phyloP scores from a whole-genome alignment of 2,329 filamentous ascomycete species.

The Cadophora luteo-olivacea region DNA sequence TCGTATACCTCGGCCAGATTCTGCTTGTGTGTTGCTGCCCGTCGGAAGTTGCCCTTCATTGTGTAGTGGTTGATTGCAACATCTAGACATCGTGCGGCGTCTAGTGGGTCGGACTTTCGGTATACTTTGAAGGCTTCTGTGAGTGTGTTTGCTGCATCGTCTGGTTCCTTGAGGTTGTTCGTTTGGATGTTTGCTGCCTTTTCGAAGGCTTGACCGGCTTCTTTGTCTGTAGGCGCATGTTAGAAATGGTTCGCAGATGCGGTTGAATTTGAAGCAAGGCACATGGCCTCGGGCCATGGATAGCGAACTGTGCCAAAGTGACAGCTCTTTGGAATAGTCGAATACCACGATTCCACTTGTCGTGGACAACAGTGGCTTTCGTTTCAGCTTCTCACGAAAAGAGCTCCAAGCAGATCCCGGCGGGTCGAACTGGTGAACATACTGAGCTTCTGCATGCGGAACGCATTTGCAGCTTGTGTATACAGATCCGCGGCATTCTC shows the following conservation, averaged over 20 bases:
- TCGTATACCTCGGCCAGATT: conserved; percentile 87
- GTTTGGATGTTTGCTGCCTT: conserved; percentile 82
- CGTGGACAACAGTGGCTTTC: no score
- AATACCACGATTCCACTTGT: neutral
- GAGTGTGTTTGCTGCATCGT: conserved; percentile 88
- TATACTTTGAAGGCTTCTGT: conserved; percentile 96
- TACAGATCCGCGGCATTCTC: conserved; percentile 89
- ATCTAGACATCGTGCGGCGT: conserved; percentile 81
- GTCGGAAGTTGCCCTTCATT: conserved; percentile 85
- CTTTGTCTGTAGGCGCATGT: conserved; percentile 63
- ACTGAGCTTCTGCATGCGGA: conserved; percentile 87
- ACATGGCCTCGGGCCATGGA: neutral
- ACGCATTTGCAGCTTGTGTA: conserved; percentile 88
- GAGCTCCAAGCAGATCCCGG: neutral
- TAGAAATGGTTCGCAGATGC: neutral
- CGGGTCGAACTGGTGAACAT: conserved; percentile 40
- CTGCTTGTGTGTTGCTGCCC: conserved; percentile 91
- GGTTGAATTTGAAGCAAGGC: neutral
- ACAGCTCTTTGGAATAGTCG: neutral
- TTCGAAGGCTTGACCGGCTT: conserved; percentile 88
- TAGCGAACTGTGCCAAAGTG: no score
- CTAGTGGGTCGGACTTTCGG: conserved; percentile 81
- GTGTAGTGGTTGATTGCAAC: conserved; percentile 87
- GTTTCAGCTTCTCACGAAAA: neutral
- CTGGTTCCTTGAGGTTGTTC: conserved; percentile 84